Conservation (phyloP, 2,329 filamentous ascomycete genomes). For the Elsinoe ampelina region DNA sequence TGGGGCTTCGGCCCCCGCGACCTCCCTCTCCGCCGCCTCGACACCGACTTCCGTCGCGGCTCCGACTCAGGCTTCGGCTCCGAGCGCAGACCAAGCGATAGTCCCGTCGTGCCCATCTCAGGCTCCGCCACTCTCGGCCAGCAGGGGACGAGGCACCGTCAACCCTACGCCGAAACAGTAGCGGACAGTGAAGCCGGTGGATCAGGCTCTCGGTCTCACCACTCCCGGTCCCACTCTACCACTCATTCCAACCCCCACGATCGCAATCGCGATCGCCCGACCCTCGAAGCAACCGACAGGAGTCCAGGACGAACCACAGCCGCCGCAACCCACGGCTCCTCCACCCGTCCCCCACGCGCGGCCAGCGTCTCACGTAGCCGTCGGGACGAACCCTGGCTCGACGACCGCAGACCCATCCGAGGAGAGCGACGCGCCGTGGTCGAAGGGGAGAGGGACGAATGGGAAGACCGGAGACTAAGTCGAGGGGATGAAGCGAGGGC, state of each 20-base stretch:
- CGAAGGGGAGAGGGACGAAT: background rate
- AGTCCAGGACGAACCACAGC: background rate
- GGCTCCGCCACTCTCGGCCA: background rate
- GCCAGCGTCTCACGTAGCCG: background rate
- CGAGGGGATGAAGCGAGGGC: background rate
- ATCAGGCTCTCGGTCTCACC: background rate
- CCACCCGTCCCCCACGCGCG: too few relatives aligned
- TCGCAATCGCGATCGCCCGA: too few relatives aligned
- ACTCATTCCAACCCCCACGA: too few relatives aligned
- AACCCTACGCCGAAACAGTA: conserved; percentile 3
- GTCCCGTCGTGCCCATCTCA: background rate
- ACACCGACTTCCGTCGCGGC: background rate
- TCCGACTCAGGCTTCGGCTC: background rate
- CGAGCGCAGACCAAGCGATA: background rate
- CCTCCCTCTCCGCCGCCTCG: background rate
- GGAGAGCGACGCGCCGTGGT: background rate
- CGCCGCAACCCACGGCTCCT: too few relatives aligned
- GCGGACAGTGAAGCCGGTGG: background rate
- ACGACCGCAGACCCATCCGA: background rate
- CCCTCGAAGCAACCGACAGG: background rate
- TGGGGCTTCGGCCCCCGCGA: background rate
- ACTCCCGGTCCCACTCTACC: background rate
- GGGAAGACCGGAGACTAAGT: background rate
- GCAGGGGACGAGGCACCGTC: background rate
- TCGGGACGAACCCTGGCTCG: background rate